Base-by-base conservation (phyloP, 805 yeast genomes). In the Spathaspora sp. region DNA sequence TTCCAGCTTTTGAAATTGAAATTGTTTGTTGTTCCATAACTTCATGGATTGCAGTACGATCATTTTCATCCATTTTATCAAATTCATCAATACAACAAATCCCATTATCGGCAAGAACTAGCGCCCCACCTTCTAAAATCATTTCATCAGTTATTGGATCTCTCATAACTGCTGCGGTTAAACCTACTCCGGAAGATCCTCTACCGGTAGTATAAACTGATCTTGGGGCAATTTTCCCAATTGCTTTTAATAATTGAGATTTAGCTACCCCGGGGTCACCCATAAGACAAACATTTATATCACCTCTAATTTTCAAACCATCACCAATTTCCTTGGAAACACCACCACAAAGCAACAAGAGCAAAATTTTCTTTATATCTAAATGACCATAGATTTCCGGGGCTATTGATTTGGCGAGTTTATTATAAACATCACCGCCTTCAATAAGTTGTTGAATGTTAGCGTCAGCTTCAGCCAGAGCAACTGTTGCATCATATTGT, bases 251-350 rank as follows among this genome's bases (percentile, higher is more conserved):
- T 63, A 94, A 76, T 78, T 94, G 99, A 2, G 98, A 94, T 71
- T 94, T 94, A 63, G 99, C 99, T 50, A 94, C 99, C 77, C 99
- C 99, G 42, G 99, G 99, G 65, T 94, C 99, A 61, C 99, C 99
- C 97, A 94, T 93, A 49, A 94, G 78, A 73, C 97, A 87, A 50
- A 94, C 81, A 64, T 94, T 94, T 60, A 94, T 89, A 67, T 94
- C 99, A 62, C 99, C 99, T 76, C 99, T 85, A 62, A 94, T 94
- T 63, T 87, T 84, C 89, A 94, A 84, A 58, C 99, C 99, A 71
- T 94, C 99, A 44, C 96, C 96, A 60, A 93, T 83, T 62, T 85
- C 89, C 67, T 94, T 94, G 47, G 96, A 88, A 44, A 92, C 97
- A 63, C 99, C 99, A 48, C 99, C 97, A 57, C 94, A 90, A 44